These are phyloP conservation scores for Zalerion maritima DNA, from an alignment of 495 filamentous ascomycete species.

Conservation along the genomic window DNA sequence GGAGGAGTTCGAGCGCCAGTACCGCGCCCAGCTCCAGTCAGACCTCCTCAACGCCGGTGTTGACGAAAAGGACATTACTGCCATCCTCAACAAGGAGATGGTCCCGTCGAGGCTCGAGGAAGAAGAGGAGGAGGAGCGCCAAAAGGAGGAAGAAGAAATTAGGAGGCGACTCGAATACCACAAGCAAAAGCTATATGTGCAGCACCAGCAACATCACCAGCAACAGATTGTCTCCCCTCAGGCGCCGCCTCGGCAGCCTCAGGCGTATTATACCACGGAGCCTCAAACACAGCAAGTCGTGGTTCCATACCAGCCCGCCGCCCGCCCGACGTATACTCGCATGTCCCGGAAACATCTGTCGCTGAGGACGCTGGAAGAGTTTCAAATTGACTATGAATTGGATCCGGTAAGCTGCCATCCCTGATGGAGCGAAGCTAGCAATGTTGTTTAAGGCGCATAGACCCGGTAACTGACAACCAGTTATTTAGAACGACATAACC, in stretches of 20 bases:
- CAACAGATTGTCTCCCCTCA: too few species aligned
- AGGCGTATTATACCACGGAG: too few species aligned
- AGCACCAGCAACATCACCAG: too few species aligned
- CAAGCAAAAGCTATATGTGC: constrained; percentile 8
- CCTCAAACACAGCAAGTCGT: too few species aligned
- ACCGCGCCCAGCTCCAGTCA: constrained; percentile 23
- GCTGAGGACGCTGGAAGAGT: constrained; percentile 35
- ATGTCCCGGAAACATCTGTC: constrained; percentile 42
- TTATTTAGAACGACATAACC: constrained; percentile 39
- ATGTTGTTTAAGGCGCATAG: too few species aligned
- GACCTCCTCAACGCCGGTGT: constrained; percentile 35
- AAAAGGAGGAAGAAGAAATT: constrained; percentile 10
- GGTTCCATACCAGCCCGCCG: too few species aligned
- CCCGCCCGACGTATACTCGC: constrained; percentile 38
- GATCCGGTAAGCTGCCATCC: constrained; percentile 38
- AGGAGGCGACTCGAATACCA: constrained; percentile 6
- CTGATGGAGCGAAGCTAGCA: too few species aligned
- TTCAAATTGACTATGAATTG: constrained; percentile 36
- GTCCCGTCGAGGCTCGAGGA: constrained; percentile 21
- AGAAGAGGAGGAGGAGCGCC: constrained; percentile 12
- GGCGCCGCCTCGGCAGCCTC: too few species aligned
- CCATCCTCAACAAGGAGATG: constrained; percentile 37
- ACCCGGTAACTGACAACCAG: constrained; percentile 13
- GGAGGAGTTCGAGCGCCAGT: constrained; percentile 30
- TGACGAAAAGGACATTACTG: constrained; percentile 36